Evolutionary conservation across 768 basidiomycete species (phyloP).

Genomic region (Strobilomyces echinocephalus): DNA sequence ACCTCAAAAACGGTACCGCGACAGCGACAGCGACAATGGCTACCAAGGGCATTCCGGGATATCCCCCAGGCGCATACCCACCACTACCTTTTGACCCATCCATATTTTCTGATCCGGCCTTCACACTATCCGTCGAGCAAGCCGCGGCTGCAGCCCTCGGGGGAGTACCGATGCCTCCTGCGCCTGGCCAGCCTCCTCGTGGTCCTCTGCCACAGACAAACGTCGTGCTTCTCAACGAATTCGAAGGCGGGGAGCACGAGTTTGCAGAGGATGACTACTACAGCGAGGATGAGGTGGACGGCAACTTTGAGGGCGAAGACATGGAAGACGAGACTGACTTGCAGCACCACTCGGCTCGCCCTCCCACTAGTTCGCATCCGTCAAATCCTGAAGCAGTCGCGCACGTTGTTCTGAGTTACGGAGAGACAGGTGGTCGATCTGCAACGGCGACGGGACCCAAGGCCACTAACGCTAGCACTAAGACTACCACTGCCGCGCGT

Average conservation of each 20-base stretch:
- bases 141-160: slow-evolving; percentile 36
- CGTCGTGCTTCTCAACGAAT: slow-evolving; percentile 39
- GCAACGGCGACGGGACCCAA: slow-evolving; percentile 2
- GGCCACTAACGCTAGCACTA: slow-evolving; percentile 21
- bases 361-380: slow-evolving; percentile 13
- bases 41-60: slow-evolving; percentile 33
- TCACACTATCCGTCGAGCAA: slow-evolving; percentile 48
- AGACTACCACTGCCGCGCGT: slow-evolving; percentile 26
- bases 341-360: slow-evolving; percentile 21
- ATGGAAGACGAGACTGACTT: slow-evolving; percentile 30
- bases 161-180: slow-evolving; percentile 20
- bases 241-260: slow-evolving; percentile 33
- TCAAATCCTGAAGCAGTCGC: slow-evolving; percentile 29
- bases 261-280: slow-evolving; percentile 41
- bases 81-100: slow-evolving; percentile 47
- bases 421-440: slow-evolving; percentile 26
- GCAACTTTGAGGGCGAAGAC: slow-evolving; percentile 38
- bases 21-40: slow-evolving; percentile 30
- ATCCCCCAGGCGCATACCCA: slow-evolving; percentile 40
- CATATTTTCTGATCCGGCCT: slow-evolving; percentile 51
- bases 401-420: slow-evolving; percentile 40
- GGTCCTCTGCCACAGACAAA: slow-evolving; percentile 30
- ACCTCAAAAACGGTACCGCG: slow-evolving; percentile 34
- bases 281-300: slow-evolving; percentile 46
- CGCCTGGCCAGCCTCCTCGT: slow-evolving; percentile 31